Evolutionary conservation across 148 eudicot genomes (phyloP), one percentile per base, ranked within the genome.

Genomic region (Heliosperma pusillum): DNA sequence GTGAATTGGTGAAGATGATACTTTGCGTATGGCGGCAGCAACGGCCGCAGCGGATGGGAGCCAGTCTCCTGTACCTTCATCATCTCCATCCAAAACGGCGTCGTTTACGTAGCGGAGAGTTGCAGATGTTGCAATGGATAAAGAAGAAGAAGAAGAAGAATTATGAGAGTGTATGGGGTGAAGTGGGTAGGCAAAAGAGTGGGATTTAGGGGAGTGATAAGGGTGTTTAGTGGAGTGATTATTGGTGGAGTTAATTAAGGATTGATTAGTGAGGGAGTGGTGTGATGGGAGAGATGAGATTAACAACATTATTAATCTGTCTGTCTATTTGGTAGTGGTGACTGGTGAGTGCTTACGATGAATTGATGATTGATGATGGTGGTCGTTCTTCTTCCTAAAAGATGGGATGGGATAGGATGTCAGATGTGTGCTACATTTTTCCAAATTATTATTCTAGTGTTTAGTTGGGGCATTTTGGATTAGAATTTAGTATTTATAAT

Each of bases 1-100:
- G 76, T 94, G 97, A 33, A 92, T 92, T 6, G 96, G 93, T 0
- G 96, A 89, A 21, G 88, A 90, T 12, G 98, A 88, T 12, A 87
- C 92, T 75, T 63, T 84, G 13, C 96, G 87, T 10, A 94, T 86
- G 3, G 84, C 88, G 3, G 92, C 70, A 13, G 93, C 96, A 20
- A 94, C 86, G 0, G 97, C 97, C 15, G 83, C 77, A 7, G 98
- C 93, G 17, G 96, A 92, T 0, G 93, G 83, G 64, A 81, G 80
- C 83, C 83, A 81, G 9, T 76, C 78, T 5, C 67, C 40, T 33
- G 40, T 33, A 33, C 40, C 40, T 33, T 33, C 68, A 16, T 67
- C 73, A 33, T 56, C 74, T 5, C 71, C 87, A 10, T 77, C 86
- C 16, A 78, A 61, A 44, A 74, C 75, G 65, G 82, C 56, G 72